phyloP scores from a whole-genome alignment of 2,329 filamentous ascomycete species.

The Aspergillus brasiliensis region DNA sequence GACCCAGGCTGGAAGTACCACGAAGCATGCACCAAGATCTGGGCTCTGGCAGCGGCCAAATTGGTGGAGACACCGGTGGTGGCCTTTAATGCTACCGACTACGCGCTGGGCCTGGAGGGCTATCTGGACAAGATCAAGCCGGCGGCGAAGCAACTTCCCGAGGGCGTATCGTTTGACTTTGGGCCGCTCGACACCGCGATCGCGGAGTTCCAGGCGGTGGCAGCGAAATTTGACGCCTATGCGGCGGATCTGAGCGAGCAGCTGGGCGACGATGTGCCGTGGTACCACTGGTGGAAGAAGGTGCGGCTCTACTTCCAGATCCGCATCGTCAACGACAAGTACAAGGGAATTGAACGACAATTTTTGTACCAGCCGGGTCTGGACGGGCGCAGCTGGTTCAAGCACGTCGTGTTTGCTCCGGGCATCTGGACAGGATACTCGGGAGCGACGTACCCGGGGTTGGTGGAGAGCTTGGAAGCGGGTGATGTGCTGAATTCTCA shows the following conservation, averaged over 20 bases:
- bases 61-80: constrained; percentile 65
- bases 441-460: constrained; percentile 67
- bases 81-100: constrained; percentile 65
- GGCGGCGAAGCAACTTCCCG: constrained; percentile 27
- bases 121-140: constrained; percentile 44
- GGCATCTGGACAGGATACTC: constrained; percentile 90
- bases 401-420: constrained; percentile 91
- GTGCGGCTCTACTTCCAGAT: constrained; percentile 66
- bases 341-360: constrained; percentile 79
- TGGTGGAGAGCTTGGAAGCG: constrained; percentile 64
- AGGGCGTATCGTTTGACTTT: constrained; percentile 43
- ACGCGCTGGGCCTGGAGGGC: constrained; percentile 57
- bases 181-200: constrained; percentile 53
- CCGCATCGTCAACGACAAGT: constrained; percentile 71
- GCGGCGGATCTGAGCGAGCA: constrained; percentile 52
- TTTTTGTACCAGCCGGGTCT: constrained; percentile 77
- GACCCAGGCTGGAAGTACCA: constrained; percentile 66
- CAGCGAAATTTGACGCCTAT: constrained; percentile 54
- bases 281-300: constrained; percentile 76
- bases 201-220: constrained; percentile 49
- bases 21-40: constrained; percentile 65
- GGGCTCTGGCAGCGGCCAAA: constrained; percentile 63
- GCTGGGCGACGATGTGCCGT: constrained; percentile 62
- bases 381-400: constrained; percentile 84
- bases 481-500: constrained; percentile 47